Evolutionary conservation across 192 early-diverging fungal species (phyloP).

Genomic region (Phlyctochytrium bullatum): DNA sequence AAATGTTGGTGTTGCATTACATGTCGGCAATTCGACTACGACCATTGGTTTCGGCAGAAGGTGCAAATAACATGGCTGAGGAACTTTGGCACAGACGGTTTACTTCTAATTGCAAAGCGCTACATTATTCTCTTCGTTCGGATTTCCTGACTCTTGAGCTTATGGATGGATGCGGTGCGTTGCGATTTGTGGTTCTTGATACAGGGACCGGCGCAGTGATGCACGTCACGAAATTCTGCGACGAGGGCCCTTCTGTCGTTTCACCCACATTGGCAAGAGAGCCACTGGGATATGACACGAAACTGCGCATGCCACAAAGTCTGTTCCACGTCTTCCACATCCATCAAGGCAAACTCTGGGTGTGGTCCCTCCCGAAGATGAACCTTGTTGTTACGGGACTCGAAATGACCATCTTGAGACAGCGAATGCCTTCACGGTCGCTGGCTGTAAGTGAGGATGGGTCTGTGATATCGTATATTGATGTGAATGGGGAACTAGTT

Average conservation of each 20-base stretch:
- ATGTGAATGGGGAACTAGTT: neutral
- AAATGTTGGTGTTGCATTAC: neutral
- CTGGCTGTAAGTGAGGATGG: neutral
- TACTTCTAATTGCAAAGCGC: neutral
- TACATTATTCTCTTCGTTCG: neutral
- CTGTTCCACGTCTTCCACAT: neutral
- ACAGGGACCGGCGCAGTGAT: neutral
- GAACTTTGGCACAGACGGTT: neutral
- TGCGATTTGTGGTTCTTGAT: constrained; percentile 1
- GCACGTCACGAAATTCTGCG: neutral
- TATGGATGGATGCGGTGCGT: neutral
- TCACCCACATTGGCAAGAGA: neutral
- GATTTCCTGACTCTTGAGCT: neutral
- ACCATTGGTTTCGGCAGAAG: neutral
- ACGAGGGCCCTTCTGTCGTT: neutral
- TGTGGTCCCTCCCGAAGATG: neutral
- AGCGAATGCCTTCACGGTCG: neutral
- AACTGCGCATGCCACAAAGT: neutral
- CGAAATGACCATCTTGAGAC: neutral
- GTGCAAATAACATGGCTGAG: neutral
- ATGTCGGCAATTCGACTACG: neutral
- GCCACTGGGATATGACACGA: constrained; percentile 1
- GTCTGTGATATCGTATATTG: neutral
- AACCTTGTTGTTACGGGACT: neutral
- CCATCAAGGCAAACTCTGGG: neutral